phyloP scores from a whole-genome alignment of 2,329 filamentous ascomycete genomes.

The Calonectria pauciramosa region DNA sequence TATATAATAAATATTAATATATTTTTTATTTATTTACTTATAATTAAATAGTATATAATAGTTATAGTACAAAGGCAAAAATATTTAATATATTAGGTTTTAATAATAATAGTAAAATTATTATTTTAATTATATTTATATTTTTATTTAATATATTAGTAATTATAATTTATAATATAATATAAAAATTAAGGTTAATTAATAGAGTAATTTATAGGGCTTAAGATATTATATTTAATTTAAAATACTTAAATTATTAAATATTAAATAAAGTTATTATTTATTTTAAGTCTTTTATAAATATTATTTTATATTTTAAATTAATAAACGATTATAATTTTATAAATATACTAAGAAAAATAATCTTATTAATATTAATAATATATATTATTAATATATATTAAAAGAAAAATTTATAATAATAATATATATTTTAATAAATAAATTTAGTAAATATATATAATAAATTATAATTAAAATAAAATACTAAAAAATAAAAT shows the following conservation, averaged over 20 bases:
- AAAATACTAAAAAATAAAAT: too few relatives aligned
- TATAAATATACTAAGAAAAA: not conserved
- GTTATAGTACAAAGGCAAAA: too few relatives aligned
- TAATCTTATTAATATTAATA: not conserved
- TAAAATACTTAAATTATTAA: not conserved
- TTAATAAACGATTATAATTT: not conserved
- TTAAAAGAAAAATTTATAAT: not conserved
- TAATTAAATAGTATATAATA: not conserved
- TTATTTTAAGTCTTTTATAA: not conserved
- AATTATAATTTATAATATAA: not conserved
- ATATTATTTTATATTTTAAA: not conserved
- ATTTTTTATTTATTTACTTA: not conserved
- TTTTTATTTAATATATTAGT: not conserved
- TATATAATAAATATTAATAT: not conserved
- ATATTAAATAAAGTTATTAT: not conserved
- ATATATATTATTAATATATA: not conserved
- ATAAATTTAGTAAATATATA: not conserved
- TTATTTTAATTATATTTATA: too few relatives aligned
- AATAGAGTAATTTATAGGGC: too few relatives aligned
- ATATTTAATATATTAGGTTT: too few relatives aligned
- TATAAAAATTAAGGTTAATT: too few relatives aligned
- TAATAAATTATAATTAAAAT: too few relatives aligned
- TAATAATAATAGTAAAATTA: too few relatives aligned
- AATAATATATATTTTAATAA: too few relatives aligned
- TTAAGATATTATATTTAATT: not conserved